Base-by-base conservation (phyloP, 345 rosid genomes). In the Pugionium cornutum region DNA sequence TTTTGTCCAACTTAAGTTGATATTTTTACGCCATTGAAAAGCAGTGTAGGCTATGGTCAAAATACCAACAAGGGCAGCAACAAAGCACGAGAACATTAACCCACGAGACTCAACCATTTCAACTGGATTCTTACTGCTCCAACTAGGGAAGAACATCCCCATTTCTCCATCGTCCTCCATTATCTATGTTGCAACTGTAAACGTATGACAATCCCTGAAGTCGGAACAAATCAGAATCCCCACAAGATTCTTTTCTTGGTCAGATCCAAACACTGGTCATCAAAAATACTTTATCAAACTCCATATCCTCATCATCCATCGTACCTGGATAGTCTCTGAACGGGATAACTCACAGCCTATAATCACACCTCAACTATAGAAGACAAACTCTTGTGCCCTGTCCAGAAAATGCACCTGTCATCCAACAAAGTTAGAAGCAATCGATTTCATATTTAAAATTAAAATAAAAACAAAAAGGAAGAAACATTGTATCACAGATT, bases 11-110 rank as follows among this genome's bases (percentile, higher is more conserved):
- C 89, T 88, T 62, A 94, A 77, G 77, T 86, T 94, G 72, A 90
- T 88, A 66, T 94, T 90, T 66, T 97, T 83, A 62, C 99, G 81
- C 99, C 99, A 94, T 55, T 94, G 99, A 64, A 86, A 88, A 67
- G 97, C 95, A 0, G 95, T 88, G 75, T 85, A 94, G 53, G 87
- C 86, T 44, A 94, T 90, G 25, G 97, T 90, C 69, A 85, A 70
- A 55, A 94, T 72, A 59, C 99, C 97, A 77, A 90, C 81, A 34
- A 88, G 75, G 18, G 86, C 91, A 70, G 97, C 96, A 28, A 84
- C 56, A 37, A 83, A 67, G 26, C 91, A 88, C 42, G 95, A 82
- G 48, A 89, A 18, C 58, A 88, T 76, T 47, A 88, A 82, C 41
- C 88, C 70, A 7, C 31, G 81, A 63, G 96, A 94, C 58, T 81